phyloP scores from a whole-genome alignment of 2,329 filamentous ascomycete species.

The Colletotrichum chrysophilum region DNA sequence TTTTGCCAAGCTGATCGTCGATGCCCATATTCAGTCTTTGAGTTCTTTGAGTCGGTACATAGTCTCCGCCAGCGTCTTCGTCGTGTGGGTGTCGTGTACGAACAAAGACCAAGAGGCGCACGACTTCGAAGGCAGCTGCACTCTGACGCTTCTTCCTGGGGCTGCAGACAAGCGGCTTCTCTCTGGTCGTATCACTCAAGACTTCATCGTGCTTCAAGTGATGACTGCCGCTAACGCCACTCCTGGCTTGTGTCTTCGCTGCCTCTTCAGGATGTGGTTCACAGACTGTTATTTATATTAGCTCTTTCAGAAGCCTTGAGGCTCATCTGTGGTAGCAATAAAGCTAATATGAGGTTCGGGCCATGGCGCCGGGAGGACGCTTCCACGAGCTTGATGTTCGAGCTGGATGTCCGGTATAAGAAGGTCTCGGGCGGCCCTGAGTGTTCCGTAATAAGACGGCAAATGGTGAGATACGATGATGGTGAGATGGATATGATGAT shows the following conservation, averaged over 20 bases:
- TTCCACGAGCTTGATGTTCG: no score
- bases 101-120: background rate
- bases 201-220: background rate
- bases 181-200: accelerated
- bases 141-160: background rate
- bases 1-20: no score
- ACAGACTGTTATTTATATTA: background rate
- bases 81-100: background rate
- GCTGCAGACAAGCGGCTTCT: no score
- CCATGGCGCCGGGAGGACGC: no score
- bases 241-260: accelerated
- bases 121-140: accelerated
- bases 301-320: background rate
- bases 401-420: no score
- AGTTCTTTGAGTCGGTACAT: no score
- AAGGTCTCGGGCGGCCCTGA: no score
- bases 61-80: background rate
- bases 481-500: no score
- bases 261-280: background rate
- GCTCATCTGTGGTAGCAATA: no score
- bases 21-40: accelerated
- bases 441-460: no score
- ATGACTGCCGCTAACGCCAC: accelerated
- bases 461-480: no score
- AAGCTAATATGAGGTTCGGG: no score